Conservation (phyloP, 495 filamentous ascomycete species). For the Venustampulla echinocandica region DNA sequence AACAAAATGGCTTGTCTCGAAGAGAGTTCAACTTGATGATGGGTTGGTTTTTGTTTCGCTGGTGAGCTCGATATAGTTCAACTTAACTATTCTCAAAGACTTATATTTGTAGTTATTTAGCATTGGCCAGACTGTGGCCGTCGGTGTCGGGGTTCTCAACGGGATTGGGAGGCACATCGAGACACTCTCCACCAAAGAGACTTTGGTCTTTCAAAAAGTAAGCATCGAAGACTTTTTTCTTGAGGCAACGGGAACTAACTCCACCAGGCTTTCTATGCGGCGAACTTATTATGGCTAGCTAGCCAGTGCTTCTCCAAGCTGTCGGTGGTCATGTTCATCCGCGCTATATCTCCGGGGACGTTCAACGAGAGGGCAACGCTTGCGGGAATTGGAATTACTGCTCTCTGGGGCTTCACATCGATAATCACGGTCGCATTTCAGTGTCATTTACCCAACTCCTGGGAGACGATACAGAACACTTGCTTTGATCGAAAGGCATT, state of each 20-base stretch:
- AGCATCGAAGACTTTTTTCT: conserved; percentile 1
- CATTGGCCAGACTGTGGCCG: conserved; percentile 16
- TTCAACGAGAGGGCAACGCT: neutral
- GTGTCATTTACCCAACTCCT: conserved; percentile 28
- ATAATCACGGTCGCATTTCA: conserved; percentile 29
- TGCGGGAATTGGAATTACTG: conserved; percentile 21
- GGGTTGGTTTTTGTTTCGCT: conserved; percentile 16
- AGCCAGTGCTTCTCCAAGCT: conserved; percentile 29
- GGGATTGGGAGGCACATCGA: conserved; percentile 22
- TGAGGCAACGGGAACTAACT: neutral
- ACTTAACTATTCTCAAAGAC: neutral
- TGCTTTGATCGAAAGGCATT: conserved; percentile 28
- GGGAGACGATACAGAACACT: conserved; percentile 27
- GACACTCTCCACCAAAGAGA: neutral
- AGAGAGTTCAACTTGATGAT: conserved; percentile 17
- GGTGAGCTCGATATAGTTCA: conserved; percentile 6
- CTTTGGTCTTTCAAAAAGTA: conserved; percentile 3
- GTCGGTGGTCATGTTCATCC: conserved; percentile 27
- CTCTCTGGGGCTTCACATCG: conserved; percentile 24
- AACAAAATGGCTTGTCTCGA: conserved; percentile 18
- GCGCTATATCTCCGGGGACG: conserved; percentile 23
- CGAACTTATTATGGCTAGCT: conserved; percentile 26
- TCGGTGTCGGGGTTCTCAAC: conserved; percentile 16
- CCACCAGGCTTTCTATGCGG: conserved; percentile 27
- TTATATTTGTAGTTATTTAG: neutral